These are phyloP conservation scores for Metschnikowia drakensbergensis DNA, from an alignment of 805 yeast genomes.

Conservation along the genomic window DNA sequence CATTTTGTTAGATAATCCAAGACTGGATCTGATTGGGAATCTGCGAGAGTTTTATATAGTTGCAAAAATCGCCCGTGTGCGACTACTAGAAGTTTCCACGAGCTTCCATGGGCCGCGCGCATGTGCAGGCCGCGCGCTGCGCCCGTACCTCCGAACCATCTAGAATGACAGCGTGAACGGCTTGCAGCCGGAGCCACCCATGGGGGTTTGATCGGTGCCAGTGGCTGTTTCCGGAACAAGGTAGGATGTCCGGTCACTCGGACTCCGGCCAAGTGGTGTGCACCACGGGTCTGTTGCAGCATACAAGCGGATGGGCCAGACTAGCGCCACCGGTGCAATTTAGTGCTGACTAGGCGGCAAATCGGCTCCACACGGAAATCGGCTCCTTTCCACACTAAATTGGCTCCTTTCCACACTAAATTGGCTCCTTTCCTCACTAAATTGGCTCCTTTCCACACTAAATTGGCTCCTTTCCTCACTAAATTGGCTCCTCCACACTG, in stretches of 20 bases:
- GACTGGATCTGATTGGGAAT: background rate
- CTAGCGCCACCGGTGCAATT: no score
- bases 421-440: no score
- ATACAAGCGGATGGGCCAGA: no score
- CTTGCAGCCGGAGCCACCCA: no score
- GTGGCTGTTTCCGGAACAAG: no score
- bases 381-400: no score
- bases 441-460: background rate
- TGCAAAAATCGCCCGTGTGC: conserved; percentile 11
- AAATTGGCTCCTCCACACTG: background rate
- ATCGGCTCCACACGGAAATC: no score
- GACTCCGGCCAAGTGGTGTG: no score
- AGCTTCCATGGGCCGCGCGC: conserved; percentile 23
- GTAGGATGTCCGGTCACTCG: no score
- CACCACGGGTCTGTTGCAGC: no score
- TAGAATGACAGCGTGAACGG: background rate
- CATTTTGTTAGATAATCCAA: conserved; percentile 28
- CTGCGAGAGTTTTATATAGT: conserved; percentile 9
- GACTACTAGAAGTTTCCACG: conserved; percentile 27
- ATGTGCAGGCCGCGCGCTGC: background rate
- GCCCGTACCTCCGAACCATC: background rate
- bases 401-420: no score
- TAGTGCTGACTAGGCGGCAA: no score
- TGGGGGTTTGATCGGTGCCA: background rate
- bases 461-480: background rate